Percentiles rank a stretch among this genome's conserved stretches.
Evolutionary conservation across 192 early-diverging fungal genomes (phyloP).

Genomic region (Coemansia javaensis): DNA sequence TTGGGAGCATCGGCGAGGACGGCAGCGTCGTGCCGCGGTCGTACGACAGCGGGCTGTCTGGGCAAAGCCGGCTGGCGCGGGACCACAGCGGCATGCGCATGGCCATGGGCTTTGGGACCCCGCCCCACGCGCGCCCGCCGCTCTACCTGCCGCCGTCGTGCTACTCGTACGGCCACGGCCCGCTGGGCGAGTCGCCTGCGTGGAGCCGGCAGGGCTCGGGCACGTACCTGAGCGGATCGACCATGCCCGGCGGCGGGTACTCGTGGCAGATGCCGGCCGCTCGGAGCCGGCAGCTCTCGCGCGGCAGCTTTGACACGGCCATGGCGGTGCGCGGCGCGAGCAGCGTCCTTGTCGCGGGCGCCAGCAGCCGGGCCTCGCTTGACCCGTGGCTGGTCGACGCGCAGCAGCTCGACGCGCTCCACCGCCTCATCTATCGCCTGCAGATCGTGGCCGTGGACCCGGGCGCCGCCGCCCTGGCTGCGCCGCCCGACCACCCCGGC

Average conservation of each 20-base stretch:
- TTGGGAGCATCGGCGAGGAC: slow-evolving; percentile 46
- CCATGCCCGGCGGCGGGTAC: slow-evolving; percentile 7
- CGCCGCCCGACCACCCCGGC: slow-evolving; percentile 43
- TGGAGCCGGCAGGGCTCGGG: slow-evolving; percentile 39
- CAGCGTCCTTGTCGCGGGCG: background rate
- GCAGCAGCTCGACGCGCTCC: slow-evolving; percentile 32
- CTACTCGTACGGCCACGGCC: slow-evolving; percentile 15
- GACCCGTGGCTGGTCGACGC: slow-evolving; percentile 6
- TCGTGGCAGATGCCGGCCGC: slow-evolving; percentile 6
- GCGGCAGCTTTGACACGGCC: slow-evolving; percentile 23
- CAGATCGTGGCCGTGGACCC: slow-evolving; percentile 39
- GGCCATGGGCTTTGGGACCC: background rate
- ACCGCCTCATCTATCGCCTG: slow-evolving; percentile 35
- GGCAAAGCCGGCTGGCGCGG: slow-evolving; percentile 3
- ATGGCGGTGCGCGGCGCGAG: slow-evolving; percentile 9
- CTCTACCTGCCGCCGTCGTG: slow-evolving; percentile 29
- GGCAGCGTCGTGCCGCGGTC: slow-evolving; percentile 2
- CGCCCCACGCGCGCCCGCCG: slow-evolving; percentile 10
- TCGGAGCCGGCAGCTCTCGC: slow-evolving; percentile 14
- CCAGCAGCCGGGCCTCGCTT: background rate
- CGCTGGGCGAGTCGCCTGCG: background rate
- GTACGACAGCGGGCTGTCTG: background rate
- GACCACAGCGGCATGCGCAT: slow-evolving; percentile 4
- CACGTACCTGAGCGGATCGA: slow-evolving; percentile 13
- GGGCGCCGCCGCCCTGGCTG: slow-evolving; percentile 15